Conservation (phyloP, 768 basidiomycete genomes). For the Tricholoma furcatifolium region DNA sequence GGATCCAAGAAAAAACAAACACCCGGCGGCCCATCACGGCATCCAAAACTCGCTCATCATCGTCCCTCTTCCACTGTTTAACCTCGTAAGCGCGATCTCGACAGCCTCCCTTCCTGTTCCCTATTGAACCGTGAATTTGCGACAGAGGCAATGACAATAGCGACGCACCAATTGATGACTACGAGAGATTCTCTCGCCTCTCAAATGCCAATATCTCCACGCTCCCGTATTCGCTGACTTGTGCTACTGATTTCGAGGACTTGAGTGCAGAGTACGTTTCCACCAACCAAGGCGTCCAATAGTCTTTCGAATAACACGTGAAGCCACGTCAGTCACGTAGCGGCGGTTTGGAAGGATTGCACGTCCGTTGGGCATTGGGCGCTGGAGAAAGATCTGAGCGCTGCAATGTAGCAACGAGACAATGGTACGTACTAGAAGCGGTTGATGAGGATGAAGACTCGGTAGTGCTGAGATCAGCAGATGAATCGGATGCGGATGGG, state of each 20-base stretch:
- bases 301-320: constrained; percentile 76
- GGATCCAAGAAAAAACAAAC: no score
- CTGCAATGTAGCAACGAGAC: constrained; percentile 64
- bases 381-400: constrained; percentile 49
- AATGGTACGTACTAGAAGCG: no score
- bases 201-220: constrained; percentile 69
- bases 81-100: no score
- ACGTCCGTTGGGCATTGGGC: constrained; percentile 28
- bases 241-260: constrained; percentile 21
- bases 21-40: no score
- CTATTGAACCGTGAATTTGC: no score
- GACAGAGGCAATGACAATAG: constrained; percentile 68
- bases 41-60: no score
- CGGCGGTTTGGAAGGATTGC: constrained; percentile 35
- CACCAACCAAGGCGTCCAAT: constrained; percentile 81
- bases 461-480: no score
- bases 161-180: constrained; percentile 60
- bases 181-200: constrained; percentile 57
- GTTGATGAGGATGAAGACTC: no score
- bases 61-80: no score
- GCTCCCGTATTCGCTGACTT: constrained; percentile 21
- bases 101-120: no score
- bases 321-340: constrained; percentile 55
- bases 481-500: no score
- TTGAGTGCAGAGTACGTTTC: constrained; percentile 73